Evolutionary conservation across 1,284 basidiomycete species (phyloP).

Genomic region (Trametes sp.): DNA sequence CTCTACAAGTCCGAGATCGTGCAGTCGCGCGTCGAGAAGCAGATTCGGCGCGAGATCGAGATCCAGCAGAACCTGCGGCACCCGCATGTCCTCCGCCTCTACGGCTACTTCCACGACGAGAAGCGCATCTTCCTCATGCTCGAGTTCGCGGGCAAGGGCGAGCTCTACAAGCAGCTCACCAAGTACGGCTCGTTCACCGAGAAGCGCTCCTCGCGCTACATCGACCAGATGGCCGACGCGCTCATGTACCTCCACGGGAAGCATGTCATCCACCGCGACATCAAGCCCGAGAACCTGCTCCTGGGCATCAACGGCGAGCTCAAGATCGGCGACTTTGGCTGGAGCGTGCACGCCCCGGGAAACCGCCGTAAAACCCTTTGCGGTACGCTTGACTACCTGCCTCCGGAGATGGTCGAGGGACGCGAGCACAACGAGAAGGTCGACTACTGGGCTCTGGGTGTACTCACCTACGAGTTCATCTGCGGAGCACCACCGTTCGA

Average conservation of each 20-base stretch:
- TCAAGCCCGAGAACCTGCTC: constrained; percentile 98
- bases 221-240: constrained; percentile 99
- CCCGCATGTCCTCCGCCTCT: constrained; percentile 92
- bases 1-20: constrained; percentile 98
- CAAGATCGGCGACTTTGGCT: constrained; percentile 99
- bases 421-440: constrained; percentile 89
- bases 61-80: constrained; percentile 98
- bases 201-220: constrained; percentile 86
- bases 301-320: constrained; percentile 96
- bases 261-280: constrained; percentile 98
- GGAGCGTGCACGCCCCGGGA: constrained; percentile 97
- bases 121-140: constrained; percentile 99
- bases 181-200: constrained; percentile 90
- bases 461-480: constrained; percentile 95
- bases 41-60: constrained; percentile 97
- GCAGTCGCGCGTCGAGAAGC: constrained; percentile 87
- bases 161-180: constrained; percentile 94
- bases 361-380: constrained; percentile 91
- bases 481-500: constrained; percentile 96
- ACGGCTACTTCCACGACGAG: constrained; percentile 97
- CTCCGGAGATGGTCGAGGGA: constrained; percentile 98
- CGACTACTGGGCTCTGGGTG: constrained; percentile 97
- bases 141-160: constrained; percentile 95
- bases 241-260: constrained; percentile 93
- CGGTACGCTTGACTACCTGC: constrained; percentile 96